A percentile compares a stretch with the other conserved stretches of the same genome.
These are phyloP conservation scores for Sanghuangporus sanghuang DNA, from an alignment of 1,284 basidiomycete genomes.

Conservation along the genomic window DNA sequence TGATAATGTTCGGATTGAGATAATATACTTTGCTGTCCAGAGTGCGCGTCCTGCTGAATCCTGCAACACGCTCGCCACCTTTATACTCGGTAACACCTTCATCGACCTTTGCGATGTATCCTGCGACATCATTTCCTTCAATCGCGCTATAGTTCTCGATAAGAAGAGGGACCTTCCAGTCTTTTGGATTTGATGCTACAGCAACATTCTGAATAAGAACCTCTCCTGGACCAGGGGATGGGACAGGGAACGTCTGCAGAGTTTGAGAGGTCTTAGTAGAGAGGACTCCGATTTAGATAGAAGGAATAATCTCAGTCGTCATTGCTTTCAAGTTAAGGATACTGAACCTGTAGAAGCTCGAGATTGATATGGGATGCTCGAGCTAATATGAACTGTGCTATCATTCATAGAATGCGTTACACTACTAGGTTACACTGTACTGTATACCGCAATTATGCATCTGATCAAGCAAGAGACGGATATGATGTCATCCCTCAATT, in stretches of 20 bases:
- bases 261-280: conserved; percentile 1
- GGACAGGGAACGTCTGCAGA: conserved; percentile 16
- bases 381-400: too few relatives aligned
- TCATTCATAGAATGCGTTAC: too few relatives aligned
- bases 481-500: too few relatives aligned
- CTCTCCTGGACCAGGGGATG: conserved; percentile 20
- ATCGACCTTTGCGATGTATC: conserved; percentile 15
- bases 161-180: conserved; percentile 25
- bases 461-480: too few relatives aligned
- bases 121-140: conserved; percentile 19
- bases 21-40: conserved; percentile 6
- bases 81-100: conserved; percentile 19
- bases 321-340: neutral
- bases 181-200: conserved; percentile 30
- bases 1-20: too few relatives aligned
- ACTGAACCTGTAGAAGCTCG: too few relatives aligned
- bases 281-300: conserved; percentile 11
- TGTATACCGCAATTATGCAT: too few relatives aligned
- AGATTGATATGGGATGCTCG: too few relatives aligned
- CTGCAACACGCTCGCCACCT: conserved; percentile 20
- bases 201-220: conserved; percentile 30
- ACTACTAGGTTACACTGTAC: too few relatives aligned
- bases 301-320: neutral
- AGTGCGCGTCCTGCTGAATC: conserved; percentile 24
- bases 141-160: conserved; percentile 16